Base-by-base conservation (phyloP, 805 yeast species). In the Kazachstania kunashirensis region DNA sequence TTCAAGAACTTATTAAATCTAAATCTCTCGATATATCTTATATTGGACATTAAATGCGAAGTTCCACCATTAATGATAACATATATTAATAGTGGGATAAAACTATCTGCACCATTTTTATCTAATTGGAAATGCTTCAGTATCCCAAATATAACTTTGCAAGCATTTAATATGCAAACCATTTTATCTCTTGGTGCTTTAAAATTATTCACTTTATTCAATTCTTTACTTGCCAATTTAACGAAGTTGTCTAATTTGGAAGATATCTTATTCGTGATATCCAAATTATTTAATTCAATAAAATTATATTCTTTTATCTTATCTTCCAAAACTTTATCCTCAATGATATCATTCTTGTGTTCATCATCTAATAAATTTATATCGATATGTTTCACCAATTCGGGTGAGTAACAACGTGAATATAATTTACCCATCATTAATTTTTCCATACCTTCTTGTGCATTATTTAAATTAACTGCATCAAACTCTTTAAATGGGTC, bases 171-270 rank as follows among this genome's bases (percentile, higher is more conserved):
- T 3, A 92, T 68, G 55, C 97, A 92, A 26, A 92, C 84, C 44
- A 85, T 76, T 53, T 92, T 92, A 54, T 94, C 98, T 36, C 98
- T 67, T 12, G 98, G 98, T 0, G 97, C 89, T 48, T 94, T 73
- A 56, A 81, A 94, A 36, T 74, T 69, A 57, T 82, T 81, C 50
- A 92, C 77, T 48, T 85, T 85, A 44, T 68, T 65, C 33, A 92
- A 66, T 58, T 92, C 97, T 10, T 65, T 66, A 1, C 78, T 70
- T 0, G 96, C 92, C 39, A 81, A 67, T 48, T 56, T 67, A 47
- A 76, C 70, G 57, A 76, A 88, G 17, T 70, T 67, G 16, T 67
- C 63, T 3, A 75, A 66, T 33, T 62, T 45, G 8, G 30, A 16
- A 6, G 33, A n/a, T 3, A 25, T 25, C 11, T 58, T 53, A 25